phyloP scores from a whole-genome alignment of 2,329 filamentous ascomycete species.

The Neofusicoccum kwambonambiense region DNA sequence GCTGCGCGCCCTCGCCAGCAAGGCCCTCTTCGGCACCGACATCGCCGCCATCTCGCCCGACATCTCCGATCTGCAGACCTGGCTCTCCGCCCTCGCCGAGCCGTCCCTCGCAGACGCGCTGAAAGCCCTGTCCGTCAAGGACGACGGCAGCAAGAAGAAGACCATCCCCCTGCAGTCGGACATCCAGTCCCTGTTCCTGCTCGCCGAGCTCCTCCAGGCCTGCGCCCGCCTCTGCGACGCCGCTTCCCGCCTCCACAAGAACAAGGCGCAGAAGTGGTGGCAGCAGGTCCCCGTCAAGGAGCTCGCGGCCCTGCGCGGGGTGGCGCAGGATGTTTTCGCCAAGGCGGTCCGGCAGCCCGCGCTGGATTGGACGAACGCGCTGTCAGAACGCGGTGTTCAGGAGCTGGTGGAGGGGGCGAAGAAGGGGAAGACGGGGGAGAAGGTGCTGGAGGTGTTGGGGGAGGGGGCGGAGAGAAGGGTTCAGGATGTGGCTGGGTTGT shows the following conservation, averaged over 20 bases:
- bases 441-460: background rate
- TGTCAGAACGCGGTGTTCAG: background rate
- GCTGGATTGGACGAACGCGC: constrained; percentile 15
- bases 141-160: background rate
- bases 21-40: background rate
- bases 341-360: background rate
- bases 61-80: background rate
- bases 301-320: background rate
- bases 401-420: background rate
- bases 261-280: constrained; percentile 11
- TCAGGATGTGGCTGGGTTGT: background rate
- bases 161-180: background rate
- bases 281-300: constrained; percentile 8
- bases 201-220: constrained; percentile 26
- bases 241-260: constrained; percentile 4
- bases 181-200: constrained; percentile 18
- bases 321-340: background rate
- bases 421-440: background rate
- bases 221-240: constrained; percentile 12
- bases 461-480: background rate
- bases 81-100: background rate
- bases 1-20: constrained; percentile 11
- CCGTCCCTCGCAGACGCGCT: background rate
- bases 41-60: background rate
- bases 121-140: background rate